Evolutionary conservation across 2,329 filamentous ascomycete species (phyloP).

Genomic region (Sclerotinia borealis): DNA sequence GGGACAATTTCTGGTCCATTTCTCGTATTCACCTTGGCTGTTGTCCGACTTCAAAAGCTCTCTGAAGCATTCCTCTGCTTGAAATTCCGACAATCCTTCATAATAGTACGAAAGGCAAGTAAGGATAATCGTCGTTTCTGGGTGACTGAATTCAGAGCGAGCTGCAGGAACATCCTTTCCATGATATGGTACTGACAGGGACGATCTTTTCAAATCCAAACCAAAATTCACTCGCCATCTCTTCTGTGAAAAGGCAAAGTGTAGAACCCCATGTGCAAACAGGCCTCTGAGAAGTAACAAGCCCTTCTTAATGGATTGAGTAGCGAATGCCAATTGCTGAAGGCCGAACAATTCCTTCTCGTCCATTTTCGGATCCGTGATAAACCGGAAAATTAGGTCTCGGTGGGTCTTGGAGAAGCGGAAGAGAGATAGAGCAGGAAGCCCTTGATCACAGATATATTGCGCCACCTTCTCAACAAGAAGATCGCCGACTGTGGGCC

Average conservation of each 20-base stretch:
- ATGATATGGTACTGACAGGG: constrained; percentile 51
- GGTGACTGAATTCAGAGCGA: constrained; percentile 56
- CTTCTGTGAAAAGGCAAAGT: constrained; percentile 49
- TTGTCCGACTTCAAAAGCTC: constrained; percentile 48
- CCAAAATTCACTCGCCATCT: constrained; percentile 63
- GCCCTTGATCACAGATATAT: constrained; percentile 39
- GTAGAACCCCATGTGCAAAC: constrained; percentile 48
- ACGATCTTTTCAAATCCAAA: constrained; percentile 40
- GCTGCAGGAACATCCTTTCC: constrained; percentile 52
- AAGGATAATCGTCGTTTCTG: constrained; percentile 50
- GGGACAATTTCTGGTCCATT: constrained; percentile 39
- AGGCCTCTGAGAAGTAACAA: constrained; percentile 50
- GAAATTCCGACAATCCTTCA: constrained; percentile 44
- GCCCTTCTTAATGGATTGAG: constrained; percentile 28
- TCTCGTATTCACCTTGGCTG: constrained; percentile 43
- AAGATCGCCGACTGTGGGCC: constrained; percentile 25
- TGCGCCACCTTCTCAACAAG: constrained; percentile 35
- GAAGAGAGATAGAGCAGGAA: constrained; percentile 38
- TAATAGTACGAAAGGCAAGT: constrained; percentile 54
- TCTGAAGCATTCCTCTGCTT: constrained; percentile 43
- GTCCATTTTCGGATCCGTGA: not conserved
- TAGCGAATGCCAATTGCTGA: constrained; percentile 19
- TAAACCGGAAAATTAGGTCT: constrained; percentile 1
- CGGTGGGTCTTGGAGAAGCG: not conserved
- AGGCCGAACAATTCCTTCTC: constrained; percentile 26